Evolutionary conservation across 1,284 basidiomycete species (phyloP).

Genomic region (Trametes pubescens): DNA sequence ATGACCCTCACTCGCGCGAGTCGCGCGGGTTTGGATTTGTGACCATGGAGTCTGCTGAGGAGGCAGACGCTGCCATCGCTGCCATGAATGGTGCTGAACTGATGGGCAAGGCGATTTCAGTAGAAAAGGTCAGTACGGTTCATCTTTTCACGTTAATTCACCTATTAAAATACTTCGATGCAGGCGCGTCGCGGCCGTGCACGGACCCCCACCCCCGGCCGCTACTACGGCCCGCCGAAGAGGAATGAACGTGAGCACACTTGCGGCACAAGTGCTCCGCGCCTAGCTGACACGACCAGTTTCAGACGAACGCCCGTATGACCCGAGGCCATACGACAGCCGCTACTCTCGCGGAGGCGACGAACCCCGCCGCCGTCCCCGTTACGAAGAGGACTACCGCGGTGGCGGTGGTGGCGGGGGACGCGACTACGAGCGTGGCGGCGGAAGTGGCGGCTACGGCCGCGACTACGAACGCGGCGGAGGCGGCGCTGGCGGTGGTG

Average conservation of each 20-base stretch:
- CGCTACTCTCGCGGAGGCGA: constrained; percentile 66
- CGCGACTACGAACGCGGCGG: constrained; percentile 36
- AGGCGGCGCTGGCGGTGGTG: constrained; percentile 17
- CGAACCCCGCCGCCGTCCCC: constrained; percentile 23
- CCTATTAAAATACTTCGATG: constrained; percentile 20
- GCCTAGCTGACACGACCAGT: constrained; percentile 3
- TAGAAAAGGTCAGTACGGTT: constrained; percentile 78
- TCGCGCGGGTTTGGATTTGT: constrained; percentile 99
- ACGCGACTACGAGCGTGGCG: constrained; percentile 45
- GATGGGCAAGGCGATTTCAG: constrained; percentile 85
- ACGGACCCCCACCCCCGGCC: constrained; percentile 93
- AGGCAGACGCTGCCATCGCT: constrained; percentile 90
- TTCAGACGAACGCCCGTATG: constrained; percentile 77
- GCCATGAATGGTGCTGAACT: constrained; percentile 86
- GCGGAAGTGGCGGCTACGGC: constrained; percentile 3
- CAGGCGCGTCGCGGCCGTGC: constrained; percentile 94
- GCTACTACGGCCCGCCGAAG: constrained; percentile 94
- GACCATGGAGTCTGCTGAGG: constrained; percentile 88
- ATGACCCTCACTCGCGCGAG: constrained; percentile 95
- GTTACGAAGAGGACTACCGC: constrained; percentile 38
- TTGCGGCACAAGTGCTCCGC: neutral
- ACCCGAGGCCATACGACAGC: constrained; percentile 82
- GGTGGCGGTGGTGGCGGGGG: constrained; percentile 44
- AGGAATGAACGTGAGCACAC: constrained; percentile 62
- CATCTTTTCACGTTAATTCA: neutral